A percentile compares a stretch with the other conserved stretches of the same genome.
Conservation (phyloP, 345 rosid genomes). For the Citrus reticulata region DNA sequence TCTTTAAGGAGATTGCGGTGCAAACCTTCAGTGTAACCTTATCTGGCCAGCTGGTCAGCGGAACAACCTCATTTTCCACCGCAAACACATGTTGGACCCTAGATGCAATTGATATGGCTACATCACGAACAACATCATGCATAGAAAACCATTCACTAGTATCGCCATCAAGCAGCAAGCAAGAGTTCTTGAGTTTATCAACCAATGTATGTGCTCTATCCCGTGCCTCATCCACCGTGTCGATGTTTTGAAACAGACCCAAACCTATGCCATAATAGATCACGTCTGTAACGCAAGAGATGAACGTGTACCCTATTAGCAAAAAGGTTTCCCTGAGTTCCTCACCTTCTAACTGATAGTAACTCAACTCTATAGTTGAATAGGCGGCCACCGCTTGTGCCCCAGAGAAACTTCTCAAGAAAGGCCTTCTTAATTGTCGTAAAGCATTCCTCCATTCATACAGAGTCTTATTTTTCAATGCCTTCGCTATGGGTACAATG, state of each 20-base stretch:
- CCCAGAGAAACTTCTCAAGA: too few species aligned
- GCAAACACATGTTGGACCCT: background rate
- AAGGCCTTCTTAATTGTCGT: background rate
- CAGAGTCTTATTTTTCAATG: background rate
- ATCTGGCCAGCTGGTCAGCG: background rate
- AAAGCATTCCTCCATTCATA: conserved; percentile 23
- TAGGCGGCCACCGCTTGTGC: too few species aligned
- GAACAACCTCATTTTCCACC: background rate
- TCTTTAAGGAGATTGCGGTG: background rate
- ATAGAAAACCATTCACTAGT: background rate
- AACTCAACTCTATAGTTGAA: background rate
- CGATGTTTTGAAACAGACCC: conserved; percentile 10
- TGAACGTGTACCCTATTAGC: background rate
- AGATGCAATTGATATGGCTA: background rate
- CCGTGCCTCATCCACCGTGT: background rate
- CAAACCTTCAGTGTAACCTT: background rate
- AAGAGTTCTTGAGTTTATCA: background rate
- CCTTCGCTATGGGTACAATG: conserved; percentile 16
- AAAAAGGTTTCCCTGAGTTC: conserved; percentile 19
- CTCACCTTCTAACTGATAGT: conserved; percentile 5
- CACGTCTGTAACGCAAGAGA: background rate
- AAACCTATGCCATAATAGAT: conserved; percentile 14
- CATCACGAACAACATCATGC: conserved; percentile 19
- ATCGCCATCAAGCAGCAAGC: background rate
- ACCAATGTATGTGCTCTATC: conserved; percentile 9